Conservation (phyloP, 768 basidiomycete genomes). For the Naganishia kalamii region DNA sequence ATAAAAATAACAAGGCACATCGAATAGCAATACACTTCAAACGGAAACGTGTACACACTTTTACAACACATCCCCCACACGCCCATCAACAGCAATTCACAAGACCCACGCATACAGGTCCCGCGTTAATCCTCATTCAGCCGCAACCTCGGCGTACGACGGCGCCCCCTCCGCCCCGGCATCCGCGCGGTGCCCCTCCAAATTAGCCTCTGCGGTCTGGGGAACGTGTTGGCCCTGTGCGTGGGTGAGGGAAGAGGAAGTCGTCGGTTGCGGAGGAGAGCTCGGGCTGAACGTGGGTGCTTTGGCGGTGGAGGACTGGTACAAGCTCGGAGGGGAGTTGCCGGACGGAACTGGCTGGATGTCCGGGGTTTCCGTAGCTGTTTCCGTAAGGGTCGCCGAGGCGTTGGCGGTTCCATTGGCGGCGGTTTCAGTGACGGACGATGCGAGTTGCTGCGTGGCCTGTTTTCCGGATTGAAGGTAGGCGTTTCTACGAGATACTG, state of each 20-base stretch:
- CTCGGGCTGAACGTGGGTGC: neutral
- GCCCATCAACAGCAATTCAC: neutral
- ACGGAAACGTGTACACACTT: neutral
- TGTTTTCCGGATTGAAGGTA: neutral
- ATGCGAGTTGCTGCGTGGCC: neutral
- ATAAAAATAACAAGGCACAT: neutral
- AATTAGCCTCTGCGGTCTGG: neutral
- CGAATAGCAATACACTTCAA: too few species aligned
- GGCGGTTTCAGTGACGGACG: neutral
- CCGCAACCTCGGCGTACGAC: neutral
- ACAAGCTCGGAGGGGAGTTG: neutral
- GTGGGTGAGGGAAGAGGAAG: neutral
- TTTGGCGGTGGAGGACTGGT: neutral
- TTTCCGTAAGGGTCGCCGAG: neutral
- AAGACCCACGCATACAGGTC: neutral
- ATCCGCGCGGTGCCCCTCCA: too few species aligned
- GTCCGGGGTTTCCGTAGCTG: neutral
- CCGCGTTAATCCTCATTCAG: slow-evolving; percentile 5
- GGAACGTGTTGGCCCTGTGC: neutral
- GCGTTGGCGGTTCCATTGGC: neutral
- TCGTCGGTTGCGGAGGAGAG: neutral
- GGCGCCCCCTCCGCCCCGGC: neutral
- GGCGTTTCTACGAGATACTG: neutral
- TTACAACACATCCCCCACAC: neutral
- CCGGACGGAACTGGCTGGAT: neutral